Percentiles rank a stretch among this genome's conserved stretches.
These are phyloP conservation scores for Gleditsia sinensis DNA, from an alignment of 306 rosid species.

Conservation along the genomic window DNA sequence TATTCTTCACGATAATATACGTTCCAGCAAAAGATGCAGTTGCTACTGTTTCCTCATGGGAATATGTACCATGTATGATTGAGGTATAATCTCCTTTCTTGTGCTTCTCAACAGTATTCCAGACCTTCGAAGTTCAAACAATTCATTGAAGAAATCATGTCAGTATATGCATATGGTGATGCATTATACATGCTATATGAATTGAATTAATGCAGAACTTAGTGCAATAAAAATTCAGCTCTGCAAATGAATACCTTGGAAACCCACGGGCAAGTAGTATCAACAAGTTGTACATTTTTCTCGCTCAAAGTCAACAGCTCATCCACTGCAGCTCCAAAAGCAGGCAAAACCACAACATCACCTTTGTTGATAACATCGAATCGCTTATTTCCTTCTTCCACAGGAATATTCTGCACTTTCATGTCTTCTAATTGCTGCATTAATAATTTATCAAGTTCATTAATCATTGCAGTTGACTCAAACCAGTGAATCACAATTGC, in stretches of 20 bases:
- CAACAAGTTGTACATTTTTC: conserved; percentile 86
- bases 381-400: conserved; percentile 68
- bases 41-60: conserved; percentile 95
- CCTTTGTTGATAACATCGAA: conserved; percentile 82
- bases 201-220: background rate
- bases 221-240: background rate
- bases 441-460: conserved; percentile 22
- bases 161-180: conserved; percentile 33
- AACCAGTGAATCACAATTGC: background rate
- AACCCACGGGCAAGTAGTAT: conserved; percentile 99
- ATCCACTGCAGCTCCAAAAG: conserved; percentile 96
- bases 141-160: conserved; percentile 34
- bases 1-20: conserved; percentile 81
- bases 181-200: background rate
- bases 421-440: conserved; percentile 85
- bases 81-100: conserved; percentile 91
- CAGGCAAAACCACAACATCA: conserved; percentile 96
- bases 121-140: conserved; percentile 76
- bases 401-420: conserved; percentile 79
- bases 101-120: conserved; percentile 93
- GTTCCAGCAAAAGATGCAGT: conserved; percentile 95
- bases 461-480: background rate
- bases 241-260: conserved; percentile 63
- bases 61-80: conserved; percentile 86
- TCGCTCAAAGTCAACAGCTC: conserved; percentile 88